phyloP scores from a whole-genome alignment of 1,139 yeast genomes.

The Arxiozyma bovina region DNA sequence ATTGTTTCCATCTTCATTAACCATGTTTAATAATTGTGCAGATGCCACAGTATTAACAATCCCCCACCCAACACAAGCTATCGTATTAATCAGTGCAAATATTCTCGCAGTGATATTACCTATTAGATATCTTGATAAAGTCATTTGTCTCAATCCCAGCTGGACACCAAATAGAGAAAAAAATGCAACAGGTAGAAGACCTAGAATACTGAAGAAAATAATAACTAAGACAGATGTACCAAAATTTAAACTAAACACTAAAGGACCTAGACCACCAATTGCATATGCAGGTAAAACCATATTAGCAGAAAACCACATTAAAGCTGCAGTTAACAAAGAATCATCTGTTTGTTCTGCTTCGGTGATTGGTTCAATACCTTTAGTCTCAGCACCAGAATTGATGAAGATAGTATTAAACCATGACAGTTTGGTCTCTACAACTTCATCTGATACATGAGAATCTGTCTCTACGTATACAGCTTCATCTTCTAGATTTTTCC shows the following conservation, averaged over 20 bases:
- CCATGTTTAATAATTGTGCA: constrained; percentile 73
- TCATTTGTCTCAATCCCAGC: constrained; percentile 84
- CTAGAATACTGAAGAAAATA: constrained; percentile 64
- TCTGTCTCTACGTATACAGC: constrained; percentile 4
- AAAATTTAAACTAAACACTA: constrained; percentile 43
- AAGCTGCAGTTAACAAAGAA: constrained; percentile 60
- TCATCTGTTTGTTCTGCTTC: constrained; percentile 43
- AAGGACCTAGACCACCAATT: constrained; percentile 69
- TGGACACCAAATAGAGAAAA: constrained; percentile 78
- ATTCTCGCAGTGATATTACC: constrained; percentile 72
- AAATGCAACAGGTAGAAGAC: constrained; percentile 71
- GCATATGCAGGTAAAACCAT: constrained; percentile 79
- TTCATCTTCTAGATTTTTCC: not conserved
- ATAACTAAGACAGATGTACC: constrained; percentile 57
- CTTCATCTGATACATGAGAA: constrained; percentile 9
- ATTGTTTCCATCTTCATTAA: constrained; percentile 44
- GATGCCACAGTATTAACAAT: constrained; percentile 86
- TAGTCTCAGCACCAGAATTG: constrained; percentile 37
- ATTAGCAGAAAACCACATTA: constrained; percentile 93
- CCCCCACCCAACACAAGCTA: constrained; percentile 95
- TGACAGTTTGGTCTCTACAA: constrained; percentile 16
- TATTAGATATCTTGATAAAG: constrained; percentile 65
- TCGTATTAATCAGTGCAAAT: constrained; percentile 65
- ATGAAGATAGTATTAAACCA: constrained; percentile 32
- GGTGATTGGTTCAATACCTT: constrained; percentile 42